phyloP scores from a whole-genome alignment of 2,329 filamentous ascomycete genomes.

The Aspergillus sp. region DNA sequence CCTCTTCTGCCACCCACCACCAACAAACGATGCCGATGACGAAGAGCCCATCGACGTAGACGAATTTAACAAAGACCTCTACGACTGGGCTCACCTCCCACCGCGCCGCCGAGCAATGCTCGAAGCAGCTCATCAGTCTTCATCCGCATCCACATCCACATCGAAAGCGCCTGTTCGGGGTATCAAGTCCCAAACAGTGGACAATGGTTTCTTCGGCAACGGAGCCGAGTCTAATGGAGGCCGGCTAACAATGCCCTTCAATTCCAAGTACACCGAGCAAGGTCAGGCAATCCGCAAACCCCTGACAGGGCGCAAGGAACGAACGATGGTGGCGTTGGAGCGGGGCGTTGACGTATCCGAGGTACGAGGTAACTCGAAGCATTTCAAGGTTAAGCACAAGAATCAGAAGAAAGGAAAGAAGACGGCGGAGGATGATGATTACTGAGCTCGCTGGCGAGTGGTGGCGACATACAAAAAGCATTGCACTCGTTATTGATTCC shows the following conservation, averaged over 20 bases:
- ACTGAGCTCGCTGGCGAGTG: slow-evolving; percentile 25
- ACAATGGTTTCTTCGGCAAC: slow-evolving; percentile 84
- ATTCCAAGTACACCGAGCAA: slow-evolving; percentile 83
- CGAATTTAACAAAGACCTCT: slow-evolving; percentile 86
- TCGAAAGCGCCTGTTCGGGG: slow-evolving; percentile 56
- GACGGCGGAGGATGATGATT: slow-evolving; percentile 31
- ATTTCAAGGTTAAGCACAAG: slow-evolving; percentile 52
- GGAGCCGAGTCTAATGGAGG: slow-evolving; percentile 59
- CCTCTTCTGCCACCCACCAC: slow-evolving; percentile 86
- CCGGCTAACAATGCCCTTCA: slow-evolving; percentile 78
- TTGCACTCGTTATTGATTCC: slow-evolving; percentile 15
- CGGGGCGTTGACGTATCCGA: slow-evolving; percentile 82
- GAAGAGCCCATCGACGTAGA: slow-evolving; percentile 59
- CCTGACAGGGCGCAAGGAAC: slow-evolving; percentile 79
- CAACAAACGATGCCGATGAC: slow-evolving; percentile 44
- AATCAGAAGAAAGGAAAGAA: slow-evolving; percentile 34
- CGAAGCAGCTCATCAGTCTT: slow-evolving; percentile 13
- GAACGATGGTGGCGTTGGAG: slow-evolving; percentile 75
- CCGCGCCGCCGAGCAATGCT: slow-evolving; percentile 68
- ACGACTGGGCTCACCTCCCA: slow-evolving; percentile 78
- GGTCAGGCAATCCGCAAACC: slow-evolving; percentile 70
- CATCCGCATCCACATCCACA: slow-evolving; percentile 3
- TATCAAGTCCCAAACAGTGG: slow-evolving; percentile 72
- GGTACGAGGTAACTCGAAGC: slow-evolving; percentile 67
- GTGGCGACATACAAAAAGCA: slow-evolving; percentile 7